Evolutionary conservation across 1,139 yeast genomes (phyloP), one percentile per base, ranked within the genome.

Genomic region (Zygosaccharomyces sapae): DNA sequence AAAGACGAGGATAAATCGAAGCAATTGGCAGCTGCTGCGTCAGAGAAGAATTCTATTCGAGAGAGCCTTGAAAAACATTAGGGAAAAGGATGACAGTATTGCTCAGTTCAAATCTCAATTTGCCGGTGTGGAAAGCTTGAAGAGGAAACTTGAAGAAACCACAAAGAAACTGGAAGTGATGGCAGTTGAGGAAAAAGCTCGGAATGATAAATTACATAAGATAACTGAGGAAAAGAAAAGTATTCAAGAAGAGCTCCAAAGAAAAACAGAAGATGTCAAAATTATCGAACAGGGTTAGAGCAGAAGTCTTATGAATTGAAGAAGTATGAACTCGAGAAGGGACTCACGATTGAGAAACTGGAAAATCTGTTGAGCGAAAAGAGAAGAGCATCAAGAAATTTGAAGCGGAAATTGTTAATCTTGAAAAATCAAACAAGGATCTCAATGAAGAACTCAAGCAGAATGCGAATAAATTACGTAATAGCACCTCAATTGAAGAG

Each of bases 81-180:
- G 18, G n/a, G 13, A 30, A 31, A 29, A 39, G 9, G 8, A 29
- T 13, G 19, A 10, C 18, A 12, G 33, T 33, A 36, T 36, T 16
- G 38, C 41, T 16, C 37, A 33, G 30, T 19, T 37, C 22, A 45
- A 47, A 27, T 22, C 38, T 30, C 43, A 38, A 29, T 37, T 39
- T 16, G 34, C 41, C 4, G 36, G 38, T 33, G 34, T 51, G 33
- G 44, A 41, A 34, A 29, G 19, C 4, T 18, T 30, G 2, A 16
- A 30, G 31, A 37, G 25, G 33, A 22, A 37, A 12, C 24, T 37
- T 6, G 31, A 37, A 5, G 10, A 12, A 8, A 37, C 25, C 1
- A n/a, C 20, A 19, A 12, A 12, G 7, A n/a, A 24, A n/a, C 9
- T 37, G 13, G 10, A 24, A 24, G 25, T 13, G n/a, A 7, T 25